phyloP scores from a whole-genome alignment of 78 protist species.

The Anaeramoeba flamelloides region DNA sequence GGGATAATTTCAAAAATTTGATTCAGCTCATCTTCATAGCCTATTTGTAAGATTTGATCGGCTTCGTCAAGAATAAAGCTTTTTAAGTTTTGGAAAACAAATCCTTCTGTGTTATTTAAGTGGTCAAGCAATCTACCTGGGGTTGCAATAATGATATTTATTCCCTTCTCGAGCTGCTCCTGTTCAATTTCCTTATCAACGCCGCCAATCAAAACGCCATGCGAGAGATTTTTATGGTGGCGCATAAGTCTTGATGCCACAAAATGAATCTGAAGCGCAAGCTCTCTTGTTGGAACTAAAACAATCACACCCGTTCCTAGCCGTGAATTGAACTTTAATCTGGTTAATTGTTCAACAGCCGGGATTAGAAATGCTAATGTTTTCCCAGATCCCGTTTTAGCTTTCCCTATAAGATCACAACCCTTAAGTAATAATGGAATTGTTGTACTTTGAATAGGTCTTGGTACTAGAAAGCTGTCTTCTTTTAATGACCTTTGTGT shows the following conservation, averaged over 20 bases:
- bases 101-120: not conserved
- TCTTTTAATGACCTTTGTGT: no score
- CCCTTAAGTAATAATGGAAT: no score
- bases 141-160: not conserved
- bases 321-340: no score
- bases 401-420: no score
- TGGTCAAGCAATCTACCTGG: not conserved
- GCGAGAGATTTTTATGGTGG: not conserved
- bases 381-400: no score
- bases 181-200: not conserved
- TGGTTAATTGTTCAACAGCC: no score
- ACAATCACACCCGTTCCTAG: constrained; percentile 43
- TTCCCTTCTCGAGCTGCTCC: not conserved
- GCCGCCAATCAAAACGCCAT: not conserved
- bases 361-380: no score
- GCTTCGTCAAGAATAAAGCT: not conserved
- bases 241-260: not conserved
- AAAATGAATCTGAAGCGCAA: constrained; percentile 30
- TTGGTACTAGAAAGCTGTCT: no score
- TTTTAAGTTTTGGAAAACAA: not conserved
- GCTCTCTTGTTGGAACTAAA: constrained; percentile 50
- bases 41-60: not conserved
- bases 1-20: not conserved
- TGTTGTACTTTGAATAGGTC: no score
- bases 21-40: not conserved